Percentiles rank a stretch among this genome's conserved stretches.
phyloP scores from a whole-genome alignment of 306 rosid genomes.

The Datisca glomerata region DNA sequence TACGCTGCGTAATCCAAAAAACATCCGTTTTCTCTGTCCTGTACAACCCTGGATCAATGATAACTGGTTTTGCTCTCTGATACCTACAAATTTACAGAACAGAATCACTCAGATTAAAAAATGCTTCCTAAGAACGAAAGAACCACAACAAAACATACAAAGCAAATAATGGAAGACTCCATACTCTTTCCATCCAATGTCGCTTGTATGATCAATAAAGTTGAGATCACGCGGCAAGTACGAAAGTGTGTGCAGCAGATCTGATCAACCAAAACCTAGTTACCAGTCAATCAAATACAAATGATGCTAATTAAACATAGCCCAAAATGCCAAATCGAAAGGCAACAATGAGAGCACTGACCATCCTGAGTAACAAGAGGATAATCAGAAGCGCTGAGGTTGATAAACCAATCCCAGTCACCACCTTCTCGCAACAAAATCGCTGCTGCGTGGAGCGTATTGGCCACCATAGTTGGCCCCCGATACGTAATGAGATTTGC shows the following conservation, averaged over 20 bases:
- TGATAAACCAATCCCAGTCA: slow-evolving; percentile 92
- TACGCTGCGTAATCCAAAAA: slow-evolving; percentile 77
- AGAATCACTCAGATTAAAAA: slow-evolving; percentile 11
- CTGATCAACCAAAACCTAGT: slow-evolving; percentile 31
- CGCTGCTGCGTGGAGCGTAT: slow-evolving; percentile 88
- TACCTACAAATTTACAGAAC: slow-evolving; percentile 23
- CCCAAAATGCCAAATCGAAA: neutral
- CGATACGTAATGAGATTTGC: slow-evolving; percentile 74
- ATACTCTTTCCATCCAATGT: slow-evolving; percentile 94
- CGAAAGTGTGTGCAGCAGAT: slow-evolving; percentile 71
- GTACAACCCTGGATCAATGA: slow-evolving; percentile 82
- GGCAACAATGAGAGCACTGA: no score
- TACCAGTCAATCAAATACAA: slow-evolving; percentile 9
- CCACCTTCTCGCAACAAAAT: slow-evolving; percentile 48
- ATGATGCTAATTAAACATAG: neutral
- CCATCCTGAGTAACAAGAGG: slow-evolving; percentile 90
- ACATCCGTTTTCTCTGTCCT: slow-evolving; percentile 74
- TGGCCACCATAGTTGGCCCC: slow-evolving; percentile 91
- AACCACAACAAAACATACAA: neutral
- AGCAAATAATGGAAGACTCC: slow-evolving; percentile 4
- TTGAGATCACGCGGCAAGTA: slow-evolving; percentile 77
- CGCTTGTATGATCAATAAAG: slow-evolving; percentile 82
- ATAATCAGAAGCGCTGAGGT: slow-evolving; percentile 84
- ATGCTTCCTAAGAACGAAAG: neutral
- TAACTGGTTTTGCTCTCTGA: slow-evolving; percentile 71